Evolutionary conservation across 169 alveolate genomes (phyloP).

Genomic region (Eimeria tenella): DNA sequence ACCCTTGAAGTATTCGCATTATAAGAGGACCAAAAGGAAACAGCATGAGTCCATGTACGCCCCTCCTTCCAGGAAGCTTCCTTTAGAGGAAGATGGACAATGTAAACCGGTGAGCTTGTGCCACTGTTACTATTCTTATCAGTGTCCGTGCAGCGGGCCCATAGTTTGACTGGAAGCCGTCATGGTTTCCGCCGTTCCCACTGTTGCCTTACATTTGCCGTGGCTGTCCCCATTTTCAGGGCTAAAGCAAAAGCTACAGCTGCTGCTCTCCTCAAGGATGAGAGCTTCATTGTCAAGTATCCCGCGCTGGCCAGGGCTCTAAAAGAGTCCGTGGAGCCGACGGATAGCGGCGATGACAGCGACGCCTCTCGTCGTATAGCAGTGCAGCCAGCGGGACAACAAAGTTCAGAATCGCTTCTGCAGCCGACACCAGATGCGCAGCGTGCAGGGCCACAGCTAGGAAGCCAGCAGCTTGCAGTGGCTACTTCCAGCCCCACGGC

Average conservation of each 20-base stretch:
- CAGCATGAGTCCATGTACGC: conserved; percentile 42
- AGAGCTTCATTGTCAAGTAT: conserved; percentile 57
- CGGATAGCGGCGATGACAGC: conserved; percentile 8
- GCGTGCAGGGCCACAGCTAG: neutral
- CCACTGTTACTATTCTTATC: neutral
- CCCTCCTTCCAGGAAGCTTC: conserved; percentile 38
- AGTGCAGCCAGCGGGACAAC: neutral
- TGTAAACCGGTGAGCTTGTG: conserved; percentile 46
- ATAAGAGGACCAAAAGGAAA: neutral
- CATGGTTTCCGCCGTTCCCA: neutral
- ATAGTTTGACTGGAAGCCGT: neutral
- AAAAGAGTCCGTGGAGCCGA: conserved; percentile 71
- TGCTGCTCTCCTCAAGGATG: conserved; percentile 69
- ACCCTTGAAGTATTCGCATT: too few relatives aligned
- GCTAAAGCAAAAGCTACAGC: conserved; percentile 62
- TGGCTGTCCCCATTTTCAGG: conserved; percentile 5
- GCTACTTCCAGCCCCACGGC: neutral
- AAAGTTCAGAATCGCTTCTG: neutral
- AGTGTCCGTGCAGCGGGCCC: neutral
- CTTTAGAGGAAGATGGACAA: conserved; percentile 69
- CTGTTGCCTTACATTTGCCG: neutral
- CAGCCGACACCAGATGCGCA: neutral
- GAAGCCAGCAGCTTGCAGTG: neutral
- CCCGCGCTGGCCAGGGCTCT: conserved; percentile 79
- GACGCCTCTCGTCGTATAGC: neutral